A percentile compares a stretch with the other conserved stretches of the same genome.
Conservation (phyloP, 805 yeast species). For the Schizosaccharomyces cryophilus region DNA sequence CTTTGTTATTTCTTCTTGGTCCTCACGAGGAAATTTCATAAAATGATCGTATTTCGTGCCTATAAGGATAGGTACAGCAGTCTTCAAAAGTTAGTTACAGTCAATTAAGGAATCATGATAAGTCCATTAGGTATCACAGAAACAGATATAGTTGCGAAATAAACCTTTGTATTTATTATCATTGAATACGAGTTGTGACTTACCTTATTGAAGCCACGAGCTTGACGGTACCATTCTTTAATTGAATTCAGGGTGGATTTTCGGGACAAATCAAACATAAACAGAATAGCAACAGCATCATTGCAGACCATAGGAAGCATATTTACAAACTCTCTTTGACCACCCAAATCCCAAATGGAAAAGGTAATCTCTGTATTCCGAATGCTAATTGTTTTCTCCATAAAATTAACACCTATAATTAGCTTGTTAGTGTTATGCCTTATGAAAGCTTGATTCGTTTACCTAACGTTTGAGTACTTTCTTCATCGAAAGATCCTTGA, state of each 20-base stretch:
- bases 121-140: too few relatives aligned
- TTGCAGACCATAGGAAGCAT: conserved; percentile 83
- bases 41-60: conserved; percentile 88
- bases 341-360: conserved; percentile 89
- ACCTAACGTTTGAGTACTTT: conserved; percentile 54
- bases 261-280: conserved; percentile 73
- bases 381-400: conserved; percentile 70
- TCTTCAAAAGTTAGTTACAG: conserved; percentile 10
- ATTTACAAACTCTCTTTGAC: conserved; percentile 80
- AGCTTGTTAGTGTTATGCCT: not conserved
- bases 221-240: conserved; percentile 86
- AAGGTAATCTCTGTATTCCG: conserved; percentile 73
- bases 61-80: conserved; percentile 72
- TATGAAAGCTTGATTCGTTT: not conserved
- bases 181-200: not conserved
- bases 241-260: conserved; percentile 67
- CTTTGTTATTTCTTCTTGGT: conserved; percentile 61
- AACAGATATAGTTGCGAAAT: too few relatives aligned
- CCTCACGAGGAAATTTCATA: conserved; percentile 49
- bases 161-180: too few relatives aligned
- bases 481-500: conserved; percentile 80
- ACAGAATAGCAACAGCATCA: conserved; percentile 76
- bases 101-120: too few relatives aligned
- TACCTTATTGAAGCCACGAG: conserved; percentile 54
- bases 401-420: conserved; percentile 62